Evolutionary conservation across 768 basidiomycete species (phyloP).

Genomic region (Mycena venus): DNA sequence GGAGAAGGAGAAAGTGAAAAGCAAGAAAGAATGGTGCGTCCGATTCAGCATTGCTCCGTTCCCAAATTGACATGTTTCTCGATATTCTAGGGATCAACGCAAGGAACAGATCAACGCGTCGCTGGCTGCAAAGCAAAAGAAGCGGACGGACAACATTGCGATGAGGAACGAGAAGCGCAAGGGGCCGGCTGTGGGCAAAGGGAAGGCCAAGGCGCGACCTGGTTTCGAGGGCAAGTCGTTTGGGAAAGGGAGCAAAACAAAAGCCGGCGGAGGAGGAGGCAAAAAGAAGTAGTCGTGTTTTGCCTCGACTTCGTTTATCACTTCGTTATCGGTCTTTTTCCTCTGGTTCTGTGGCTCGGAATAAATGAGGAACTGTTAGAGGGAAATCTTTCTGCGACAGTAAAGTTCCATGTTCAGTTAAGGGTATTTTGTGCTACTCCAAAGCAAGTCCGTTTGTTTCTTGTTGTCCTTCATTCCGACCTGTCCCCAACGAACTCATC

Average conservation of each 20-base stretch:
- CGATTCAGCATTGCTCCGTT: constrained; percentile 1
- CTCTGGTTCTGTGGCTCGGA: not conserved
- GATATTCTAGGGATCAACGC: constrained; percentile 79
- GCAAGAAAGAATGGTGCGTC: constrained; percentile 87
- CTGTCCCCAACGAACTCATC: constrained; percentile 70
- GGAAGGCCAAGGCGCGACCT: constrained; percentile 75
- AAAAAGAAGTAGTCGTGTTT: constrained; percentile 36
- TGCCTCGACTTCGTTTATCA: too few species aligned
- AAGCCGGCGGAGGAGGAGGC: constrained; percentile 46
- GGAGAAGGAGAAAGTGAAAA: constrained; percentile 90
- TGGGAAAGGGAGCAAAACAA: constrained; percentile 64
- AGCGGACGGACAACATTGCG: constrained; percentile 91
- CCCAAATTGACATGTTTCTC: not conserved
- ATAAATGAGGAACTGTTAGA: too few species aligned
- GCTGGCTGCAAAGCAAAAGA: constrained; percentile 91
- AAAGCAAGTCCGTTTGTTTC: too few species aligned
- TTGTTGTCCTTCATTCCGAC: not conserved
- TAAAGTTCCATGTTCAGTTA: too few species aligned
- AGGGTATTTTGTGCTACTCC: too few species aligned
- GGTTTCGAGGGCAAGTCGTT: constrained; percentile 92
- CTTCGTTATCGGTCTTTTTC: not conserved
- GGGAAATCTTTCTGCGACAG: too few species aligned
- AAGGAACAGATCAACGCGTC: constrained; percentile 82
- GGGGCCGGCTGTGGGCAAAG: constrained; percentile 51
- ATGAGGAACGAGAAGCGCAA: constrained; percentile 83